Conservation (phyloP, 176 grass and related monocot species). For the Bothriochloa decipiens region DNA sequence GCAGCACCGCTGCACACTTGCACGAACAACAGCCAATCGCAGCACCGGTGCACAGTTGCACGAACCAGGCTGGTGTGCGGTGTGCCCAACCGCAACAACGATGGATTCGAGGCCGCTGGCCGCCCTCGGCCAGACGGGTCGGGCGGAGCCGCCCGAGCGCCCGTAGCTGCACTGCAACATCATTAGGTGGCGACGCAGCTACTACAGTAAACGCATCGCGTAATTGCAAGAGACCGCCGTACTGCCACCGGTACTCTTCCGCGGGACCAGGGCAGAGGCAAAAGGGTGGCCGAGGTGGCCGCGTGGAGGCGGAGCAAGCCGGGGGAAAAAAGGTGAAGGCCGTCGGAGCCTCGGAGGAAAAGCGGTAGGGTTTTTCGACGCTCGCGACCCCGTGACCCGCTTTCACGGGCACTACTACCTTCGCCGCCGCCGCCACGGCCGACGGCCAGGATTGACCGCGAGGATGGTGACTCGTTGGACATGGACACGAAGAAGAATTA, state of each 20-base stretch:
- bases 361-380: constrained; percentile 37
- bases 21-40: constrained; percentile 2
- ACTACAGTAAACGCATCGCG: not conserved
- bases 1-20: not conserved
- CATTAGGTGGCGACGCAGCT: not conserved
- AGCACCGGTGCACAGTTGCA: not conserved
- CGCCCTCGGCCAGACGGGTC: not conserved
- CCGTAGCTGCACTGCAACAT: not conserved
- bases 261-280: not conserved
- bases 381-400: constrained; percentile 6
- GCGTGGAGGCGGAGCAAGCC: constrained; percentile 16
- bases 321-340: not conserved
- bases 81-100: not conserved
- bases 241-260: constrained; percentile 38
- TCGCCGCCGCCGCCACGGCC: constrained; percentile 29
- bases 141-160: not conserved
- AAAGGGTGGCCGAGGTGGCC: constrained; percentile 33
- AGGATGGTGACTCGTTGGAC: not conserved
- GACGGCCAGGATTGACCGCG: constrained; percentile 35
- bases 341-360: not conserved
- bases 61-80: constrained; percentile 32
- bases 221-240: constrained; percentile 34
- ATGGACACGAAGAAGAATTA: constrained; percentile 25
- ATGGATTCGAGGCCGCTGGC: constrained; percentile 25
- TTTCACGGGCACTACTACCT: not conserved